Base-by-base conservation (phyloP, 2,329 filamentous ascomycete species). In the Keithomyces neogunnii region DNA sequence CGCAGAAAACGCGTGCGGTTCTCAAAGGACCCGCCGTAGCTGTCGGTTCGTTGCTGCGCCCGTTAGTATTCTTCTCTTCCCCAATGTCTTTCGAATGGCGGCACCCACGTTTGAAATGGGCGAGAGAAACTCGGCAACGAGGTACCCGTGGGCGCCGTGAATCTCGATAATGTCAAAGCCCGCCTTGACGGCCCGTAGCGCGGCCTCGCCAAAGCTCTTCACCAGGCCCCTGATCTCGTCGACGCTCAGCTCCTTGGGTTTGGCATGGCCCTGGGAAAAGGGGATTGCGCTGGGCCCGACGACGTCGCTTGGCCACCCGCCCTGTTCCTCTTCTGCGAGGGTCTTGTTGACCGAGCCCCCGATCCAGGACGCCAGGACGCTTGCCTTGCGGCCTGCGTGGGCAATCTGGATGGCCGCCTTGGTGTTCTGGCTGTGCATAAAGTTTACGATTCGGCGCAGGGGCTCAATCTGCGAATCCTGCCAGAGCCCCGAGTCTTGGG, bases 401-500 rank as follows among this genome's bases (percentile, higher is more conserved):
- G 73, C 88, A 4, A 95, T 75, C 71, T 96, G 90, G 55, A 95
- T 84, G 48, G 80, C 89, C 49, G 88, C 82, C 56, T 86, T 82
- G 62, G 89, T 84, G 63, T 77, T 78, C 68, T 95, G 90, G 30
- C 79, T 82, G 71, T 95, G 89, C 2, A 86, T 81, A 56, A 90
- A 95, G 55, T 95, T 87, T 36, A 84, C 80, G 45, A 92, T 78
- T 53, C 80, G 78, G 63, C 77, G 79, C 52, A 95, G 70, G 0
- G 84, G 83, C 56, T 78, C 84, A 54, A 91, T 85, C 66, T 96
- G 91, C 35, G 78, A 82, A 66, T 96, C 91, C 55, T 86, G 76
- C 91, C 90, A 96, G 6, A 96, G 70, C 1, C 91, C 89, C 10
- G 73, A 70, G 64, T 92, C 88, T 65, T 91, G 76, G 1, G 89